Conservation (phyloP, 257 asterid genomes). For the Nyctanthes arbortristis region DNA sequence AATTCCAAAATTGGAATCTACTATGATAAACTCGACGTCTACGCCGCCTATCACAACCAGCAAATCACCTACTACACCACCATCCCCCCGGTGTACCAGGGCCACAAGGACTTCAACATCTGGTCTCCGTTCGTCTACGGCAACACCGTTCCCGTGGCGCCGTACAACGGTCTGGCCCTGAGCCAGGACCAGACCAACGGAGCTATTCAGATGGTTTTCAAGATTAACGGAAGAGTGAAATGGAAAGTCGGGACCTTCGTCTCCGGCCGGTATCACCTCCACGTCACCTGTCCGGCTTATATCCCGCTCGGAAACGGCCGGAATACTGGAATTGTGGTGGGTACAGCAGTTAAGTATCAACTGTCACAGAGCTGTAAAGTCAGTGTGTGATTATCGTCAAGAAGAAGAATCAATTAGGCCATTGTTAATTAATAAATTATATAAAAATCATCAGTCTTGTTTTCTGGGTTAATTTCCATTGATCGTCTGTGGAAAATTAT, state of each 20-base stretch:
- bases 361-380: slow-evolving; percentile 57
- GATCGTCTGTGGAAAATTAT: slow-evolving; percentile 19
- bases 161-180: slow-evolving; percentile 62
- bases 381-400: slow-evolving; percentile 38
- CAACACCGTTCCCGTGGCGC: slow-evolving; percentile 70
- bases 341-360: slow-evolving; percentile 70
- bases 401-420: background rate
- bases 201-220: slow-evolving; percentile 44
- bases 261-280: slow-evolving; percentile 73
- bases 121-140: slow-evolving; percentile 87
- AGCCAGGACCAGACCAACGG: slow-evolving; percentile 59
- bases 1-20: slow-evolving; percentile 63
- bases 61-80: slow-evolving; percentile 74
- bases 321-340: slow-evolving; percentile 49
- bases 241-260: slow-evolving; percentile 71
- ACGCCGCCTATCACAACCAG: slow-evolving; percentile 64
- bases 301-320: slow-evolving; percentile 54
- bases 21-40: slow-evolving; percentile 55
- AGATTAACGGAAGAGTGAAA: slow-evolving; percentile 61
- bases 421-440: background rate
- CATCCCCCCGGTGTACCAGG: slow-evolving; percentile 76
- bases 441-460: background rate
- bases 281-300: slow-evolving; percentile 63
- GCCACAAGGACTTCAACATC: slow-evolving; percentile 68
- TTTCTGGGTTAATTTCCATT: slow-evolving; percentile 6